Percentiles rank a stretch among this genome's conserved stretches.
phyloP scores from a whole-genome alignment of 768 basidiomycete species.

The Cyathus striatus region DNA sequence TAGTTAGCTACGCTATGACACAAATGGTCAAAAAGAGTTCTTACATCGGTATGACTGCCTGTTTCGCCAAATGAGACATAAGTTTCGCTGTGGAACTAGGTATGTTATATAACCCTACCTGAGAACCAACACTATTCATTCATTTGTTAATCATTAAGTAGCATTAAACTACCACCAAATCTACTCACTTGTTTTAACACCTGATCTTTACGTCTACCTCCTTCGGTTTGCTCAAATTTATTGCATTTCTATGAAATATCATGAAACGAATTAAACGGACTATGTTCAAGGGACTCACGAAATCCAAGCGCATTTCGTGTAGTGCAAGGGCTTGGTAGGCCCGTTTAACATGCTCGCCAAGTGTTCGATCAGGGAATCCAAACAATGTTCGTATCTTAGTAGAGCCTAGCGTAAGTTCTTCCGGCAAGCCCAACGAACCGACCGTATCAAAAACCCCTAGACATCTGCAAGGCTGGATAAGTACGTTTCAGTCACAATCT shows the following conservation, averaged over 20 bases:
- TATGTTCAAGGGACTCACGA: constrained; percentile 31
- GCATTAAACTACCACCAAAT: background rate
- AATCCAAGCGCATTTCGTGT: constrained; percentile 62
- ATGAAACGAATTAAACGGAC: background rate
- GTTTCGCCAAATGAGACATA: background rate
- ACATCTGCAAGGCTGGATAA: constrained; percentile 33
- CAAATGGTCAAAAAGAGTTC: constrained; percentile 7
- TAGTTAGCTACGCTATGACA: background rate
- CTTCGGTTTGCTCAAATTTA: constrained; percentile 56
- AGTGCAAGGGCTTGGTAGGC: constrained; percentile 71
- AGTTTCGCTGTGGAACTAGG: constrained; percentile 1
- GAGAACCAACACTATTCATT: constrained; percentile 64
- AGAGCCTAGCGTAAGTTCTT: constrained; percentile 47
- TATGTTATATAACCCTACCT: constrained; percentile 30
- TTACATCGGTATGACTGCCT: constrained; percentile 40
- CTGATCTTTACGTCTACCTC: constrained; percentile 50
- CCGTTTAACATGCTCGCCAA: constrained; percentile 59
- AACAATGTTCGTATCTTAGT: constrained; percentile 46
- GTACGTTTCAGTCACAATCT: background rate
- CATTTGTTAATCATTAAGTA: background rate
- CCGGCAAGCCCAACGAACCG: constrained; percentile 66
- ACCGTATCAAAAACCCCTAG: constrained; percentile 78
- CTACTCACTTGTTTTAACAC: constrained; percentile 52
- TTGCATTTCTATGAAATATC: constrained; percentile 41
- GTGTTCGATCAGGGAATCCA: constrained; percentile 54